These are phyloP conservation scores for Babesia divergens DNA, from an alignment of 169 alveolate genomes.

Conservation along the genomic window DNA sequence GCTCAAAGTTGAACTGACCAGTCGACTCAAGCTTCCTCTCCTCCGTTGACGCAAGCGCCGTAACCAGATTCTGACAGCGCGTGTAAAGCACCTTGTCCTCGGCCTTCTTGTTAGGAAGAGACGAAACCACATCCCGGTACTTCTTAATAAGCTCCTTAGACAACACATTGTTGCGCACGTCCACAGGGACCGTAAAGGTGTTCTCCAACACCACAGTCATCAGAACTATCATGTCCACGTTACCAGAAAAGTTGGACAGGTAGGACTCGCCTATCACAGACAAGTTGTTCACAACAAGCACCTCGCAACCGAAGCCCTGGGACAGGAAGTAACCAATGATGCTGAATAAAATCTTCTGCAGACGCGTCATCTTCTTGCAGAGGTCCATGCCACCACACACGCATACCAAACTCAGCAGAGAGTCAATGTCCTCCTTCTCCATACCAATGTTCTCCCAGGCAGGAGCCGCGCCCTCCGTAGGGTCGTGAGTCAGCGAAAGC, in stretches of 20 bases:
- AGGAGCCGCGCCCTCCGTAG: conserved; percentile 53
- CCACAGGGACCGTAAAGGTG: conserved; percentile 64
- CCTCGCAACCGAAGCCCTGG: conserved; percentile 72
- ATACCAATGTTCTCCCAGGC: conserved; percentile 79
- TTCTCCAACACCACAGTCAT: conserved; percentile 64
- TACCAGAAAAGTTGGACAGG: conserved; percentile 59
- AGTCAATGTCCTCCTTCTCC: conserved; percentile 69
- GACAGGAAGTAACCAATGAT: conserved; percentile 71
- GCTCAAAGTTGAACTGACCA: conserved; percentile 72
- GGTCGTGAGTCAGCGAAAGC: conserved; percentile 65
- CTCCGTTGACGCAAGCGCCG: conserved; percentile 57
- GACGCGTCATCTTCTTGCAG: conserved; percentile 63
- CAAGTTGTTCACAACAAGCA: conserved; percentile 69
- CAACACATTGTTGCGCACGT: conserved; percentile 65
- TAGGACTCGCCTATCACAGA: conserved; percentile 38
- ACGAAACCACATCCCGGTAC: conserved; percentile 46
- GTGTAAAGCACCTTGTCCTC: conserved; percentile 62
- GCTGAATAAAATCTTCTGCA: conserved; percentile 71
- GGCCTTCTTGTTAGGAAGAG: conserved; percentile 61
- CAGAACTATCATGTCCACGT: conserved; percentile 50
- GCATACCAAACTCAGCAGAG: conserved; percentile 57
- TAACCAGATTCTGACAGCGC: conserved; percentile 51
- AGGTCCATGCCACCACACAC: conserved; percentile 57
- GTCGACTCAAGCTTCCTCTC: conserved; percentile 60
- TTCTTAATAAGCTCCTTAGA: conserved; percentile 66